Percentiles rank a stretch among this genome's conserved stretches.
phyloP scores from a whole-genome alignment of 805 yeast genomes.

The Saccharomycopsis sp. region DNA sequence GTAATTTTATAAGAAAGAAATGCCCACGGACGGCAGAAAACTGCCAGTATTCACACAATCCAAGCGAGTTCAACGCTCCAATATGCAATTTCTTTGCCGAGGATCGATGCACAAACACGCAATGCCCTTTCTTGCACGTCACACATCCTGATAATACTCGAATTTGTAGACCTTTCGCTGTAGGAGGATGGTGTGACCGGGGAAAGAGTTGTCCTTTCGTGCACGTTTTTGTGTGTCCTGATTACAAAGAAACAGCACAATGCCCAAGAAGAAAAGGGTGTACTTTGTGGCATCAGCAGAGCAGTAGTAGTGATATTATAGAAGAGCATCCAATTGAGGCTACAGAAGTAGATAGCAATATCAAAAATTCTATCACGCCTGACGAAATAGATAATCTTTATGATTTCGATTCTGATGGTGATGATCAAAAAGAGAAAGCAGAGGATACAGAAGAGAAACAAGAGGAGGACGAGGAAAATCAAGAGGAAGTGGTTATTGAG shows the following conservation, averaged over 20 bases:
- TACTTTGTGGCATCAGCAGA: conserved; percentile 41
- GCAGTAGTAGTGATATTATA: conserved; percentile 21
- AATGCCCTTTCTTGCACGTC: conserved; percentile 49
- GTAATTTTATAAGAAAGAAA: conserved; percentile 37
- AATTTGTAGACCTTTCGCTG: conserved; percentile 61
- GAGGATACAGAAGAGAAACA: neutral
- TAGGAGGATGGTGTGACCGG: conserved; percentile 60
- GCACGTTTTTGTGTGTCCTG: conserved; percentile 66
- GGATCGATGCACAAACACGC: conserved; percentile 40
- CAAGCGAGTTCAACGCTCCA: conserved; percentile 54
- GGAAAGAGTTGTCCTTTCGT: conserved; percentile 52
- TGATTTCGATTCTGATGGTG: conserved; percentile 1
- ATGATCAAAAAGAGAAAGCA: neutral
- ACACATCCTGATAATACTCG: conserved; percentile 35
- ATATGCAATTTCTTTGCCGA: conserved; percentile 46
- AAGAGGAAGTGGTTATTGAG: neutral
- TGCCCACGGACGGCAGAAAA: conserved; percentile 36
- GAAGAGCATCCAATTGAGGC: neutral
- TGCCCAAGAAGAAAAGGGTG: conserved; percentile 53
- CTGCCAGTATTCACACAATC: conserved; percentile 53
- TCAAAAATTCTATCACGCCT: neutral
- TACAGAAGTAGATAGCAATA: neutral
- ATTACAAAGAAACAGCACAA: conserved; percentile 50
- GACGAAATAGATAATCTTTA: neutral
- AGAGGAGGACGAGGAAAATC: neutral